A percentile compares a stretch with the other conserved stretches of the same genome.
phyloP scores from a whole-genome alignment of 2,329 filamentous ascomycete species.

The Bimuria novae-zelandiae region DNA sequence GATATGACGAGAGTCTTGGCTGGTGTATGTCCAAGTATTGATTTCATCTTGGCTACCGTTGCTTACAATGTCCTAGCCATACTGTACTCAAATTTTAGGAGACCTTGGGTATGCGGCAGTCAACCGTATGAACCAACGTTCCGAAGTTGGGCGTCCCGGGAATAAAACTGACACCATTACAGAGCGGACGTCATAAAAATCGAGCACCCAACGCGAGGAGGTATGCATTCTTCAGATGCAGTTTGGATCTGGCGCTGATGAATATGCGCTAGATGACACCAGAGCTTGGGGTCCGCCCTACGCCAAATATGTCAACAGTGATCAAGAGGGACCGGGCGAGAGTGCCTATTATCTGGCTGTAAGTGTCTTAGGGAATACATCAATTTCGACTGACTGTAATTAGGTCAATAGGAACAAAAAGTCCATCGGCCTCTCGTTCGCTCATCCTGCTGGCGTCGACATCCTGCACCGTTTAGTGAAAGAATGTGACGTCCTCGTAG shows the following conservation, averaged over 20 bases:
- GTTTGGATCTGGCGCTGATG: neutral
- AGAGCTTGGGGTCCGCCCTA: slow-evolving; percentile 96
- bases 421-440: slow-evolving; percentile 88
- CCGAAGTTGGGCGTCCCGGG: slow-evolving; percentile 30
- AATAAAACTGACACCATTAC: slow-evolving; percentile 21
- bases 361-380: slow-evolving; percentile 33
- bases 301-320: slow-evolving; percentile 71
- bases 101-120: slow-evolving; percentile 78
- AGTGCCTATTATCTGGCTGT: slow-evolving; percentile 94
- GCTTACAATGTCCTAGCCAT: slow-evolving; percentile 66
- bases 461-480: slow-evolving; percentile 84
- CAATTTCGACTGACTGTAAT: slow-evolving; percentile 1
- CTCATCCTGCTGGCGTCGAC: slow-evolving; percentile 78
- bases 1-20: slow-evolving; percentile 97
- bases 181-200: slow-evolving; percentile 97
- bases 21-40: slow-evolving; percentile 66
- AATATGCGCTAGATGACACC: slow-evolving; percentile 75
- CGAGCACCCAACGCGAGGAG: slow-evolving; percentile 73
- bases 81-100: slow-evolving; percentile 94
- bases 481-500: slow-evolving; percentile 89
- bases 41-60: neutral
- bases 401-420: slow-evolving; percentile 98
- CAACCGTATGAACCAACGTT: slow-evolving; percentile 41
- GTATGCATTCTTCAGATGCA: slow-evolving; percentile 10
- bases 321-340: slow-evolving; percentile 73